phyloP scores from a whole-genome alignment of 2,329 filamentous ascomycete genomes.

The Stachybotrys echinatus region DNA sequence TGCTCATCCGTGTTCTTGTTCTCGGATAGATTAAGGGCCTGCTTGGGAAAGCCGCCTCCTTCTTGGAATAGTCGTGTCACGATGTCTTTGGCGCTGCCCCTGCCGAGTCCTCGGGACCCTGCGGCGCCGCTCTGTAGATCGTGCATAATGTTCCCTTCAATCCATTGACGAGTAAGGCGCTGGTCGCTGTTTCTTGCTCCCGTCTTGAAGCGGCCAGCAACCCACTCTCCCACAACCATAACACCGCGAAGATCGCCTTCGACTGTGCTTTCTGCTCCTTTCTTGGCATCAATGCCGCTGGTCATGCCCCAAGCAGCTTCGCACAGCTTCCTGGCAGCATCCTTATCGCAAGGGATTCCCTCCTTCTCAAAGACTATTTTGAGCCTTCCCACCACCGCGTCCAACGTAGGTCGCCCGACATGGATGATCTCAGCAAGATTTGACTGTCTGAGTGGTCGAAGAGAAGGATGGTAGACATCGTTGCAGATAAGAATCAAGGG shows the following conservation, averaged over 20 bases:
- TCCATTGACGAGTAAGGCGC: slow-evolving; percentile 67
- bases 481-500: slow-evolving; percentile 95
- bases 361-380: slow-evolving; percentile 85
- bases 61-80: slow-evolving; percentile 74
- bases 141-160: slow-evolving; percentile 65
- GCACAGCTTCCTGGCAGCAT: slow-evolving; percentile 79
- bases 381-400: slow-evolving; percentile 76
- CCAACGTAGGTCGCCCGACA: slow-evolving; percentile 81
- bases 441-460: slow-evolving; percentile 81
- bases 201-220: slow-evolving; percentile 63
- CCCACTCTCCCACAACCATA: slow-evolving; percentile 86
- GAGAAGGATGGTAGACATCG: slow-evolving; percentile 87
- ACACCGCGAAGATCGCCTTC: slow-evolving; percentile 73
- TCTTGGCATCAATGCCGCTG: slow-evolving; percentile 63
- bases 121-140: slow-evolving; percentile 67
- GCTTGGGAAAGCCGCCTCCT: slow-evolving; percentile 70
- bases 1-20: slow-evolving; percentile 46
- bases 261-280: slow-evolving; percentile 61
- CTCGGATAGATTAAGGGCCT: slow-evolving; percentile 31
- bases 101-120: slow-evolving; percentile 64
- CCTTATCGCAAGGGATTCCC: slow-evolving; percentile 80
- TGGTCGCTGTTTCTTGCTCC: slow-evolving; percentile 31
- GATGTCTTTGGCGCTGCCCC: slow-evolving; percentile 69
- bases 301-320: slow-evolving; percentile 79
- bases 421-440: slow-evolving; percentile 84